Evolutionary conservation across 352 stramenopile species (phyloP).

Genomic region (Phytopythium montanum): DNA sequence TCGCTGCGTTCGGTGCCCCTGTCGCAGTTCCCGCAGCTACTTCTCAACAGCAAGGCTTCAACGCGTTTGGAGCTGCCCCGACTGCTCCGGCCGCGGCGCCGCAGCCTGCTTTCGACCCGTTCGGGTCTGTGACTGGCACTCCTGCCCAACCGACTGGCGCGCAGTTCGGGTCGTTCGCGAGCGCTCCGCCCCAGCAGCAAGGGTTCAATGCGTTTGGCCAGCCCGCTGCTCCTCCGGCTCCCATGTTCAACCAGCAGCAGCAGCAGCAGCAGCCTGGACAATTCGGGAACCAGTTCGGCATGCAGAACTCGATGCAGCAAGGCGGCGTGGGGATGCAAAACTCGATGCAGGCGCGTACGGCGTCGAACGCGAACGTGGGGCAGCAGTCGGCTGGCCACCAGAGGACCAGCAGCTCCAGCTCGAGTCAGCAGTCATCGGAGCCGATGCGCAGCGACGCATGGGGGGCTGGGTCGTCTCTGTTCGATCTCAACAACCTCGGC

Average conservation of each 20-base stretch:
- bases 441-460: constrained; percentile 70
- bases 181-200: constrained; percentile 35
- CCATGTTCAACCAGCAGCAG: constrained; percentile 45
- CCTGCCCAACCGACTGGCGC: constrained; percentile 3
- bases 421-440: constrained; percentile 26
- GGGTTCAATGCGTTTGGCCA: constrained; percentile 46
- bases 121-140: constrained; percentile 34
- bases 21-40: constrained; percentile 12
- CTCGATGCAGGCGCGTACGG: constrained; percentile 27
- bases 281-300: constrained; percentile 43
- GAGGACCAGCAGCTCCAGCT: constrained; percentile 21
- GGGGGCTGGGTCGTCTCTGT: constrained; percentile 73
- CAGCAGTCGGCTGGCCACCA: constrained; percentile 9
- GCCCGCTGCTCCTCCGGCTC: constrained; percentile 24
- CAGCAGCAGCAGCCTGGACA: constrained; percentile 32
- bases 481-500: constrained; percentile 75
- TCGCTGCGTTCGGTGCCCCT: constrained; percentile 38
- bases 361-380: constrained; percentile 35
- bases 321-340: constrained; percentile 33
- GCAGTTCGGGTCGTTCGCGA: constrained; percentile 41
- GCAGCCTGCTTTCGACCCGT: constrained; percentile 58
- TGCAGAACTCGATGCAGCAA: constrained; percentile 39
- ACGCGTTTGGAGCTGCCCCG: constrained; percentile 37
- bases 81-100: constrained; percentile 22
- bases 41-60: constrained; percentile 41